A percentile compares a stretch with the other conserved stretches of the same genome.
Evolutionary conservation across 371 early-diverging fungal species (phyloP).

Genomic region (Umbelopsis sp.): DNA sequence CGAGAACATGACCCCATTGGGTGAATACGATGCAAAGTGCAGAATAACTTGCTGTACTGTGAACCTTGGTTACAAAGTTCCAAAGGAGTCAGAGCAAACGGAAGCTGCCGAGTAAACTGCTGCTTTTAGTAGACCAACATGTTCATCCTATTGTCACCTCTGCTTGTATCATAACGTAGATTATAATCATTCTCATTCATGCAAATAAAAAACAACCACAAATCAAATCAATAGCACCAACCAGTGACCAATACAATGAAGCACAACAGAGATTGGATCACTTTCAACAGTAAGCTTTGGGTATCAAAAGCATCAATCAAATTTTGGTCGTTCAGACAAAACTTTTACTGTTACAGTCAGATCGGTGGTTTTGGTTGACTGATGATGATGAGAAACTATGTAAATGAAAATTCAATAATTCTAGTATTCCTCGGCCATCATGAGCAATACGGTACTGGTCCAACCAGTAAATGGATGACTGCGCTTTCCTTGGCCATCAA

Average conservation of each 20-base stretch:
- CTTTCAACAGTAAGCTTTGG: too few relatives aligned
- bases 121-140: background rate
- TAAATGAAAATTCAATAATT: background rate
- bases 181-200: background rate
- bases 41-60: conserved; percentile 66
- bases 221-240: background rate
- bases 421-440: conserved; percentile 72
- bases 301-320: too few relatives aligned
- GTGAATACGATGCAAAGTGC: conserved; percentile 69
- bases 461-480: conserved; percentile 97
- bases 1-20: conserved; percentile 45
- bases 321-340: too few relatives aligned
- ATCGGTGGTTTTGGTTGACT: too few relatives aligned
- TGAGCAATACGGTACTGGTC: conserved; percentile 83
- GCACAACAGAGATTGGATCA: too few relatives aligned
- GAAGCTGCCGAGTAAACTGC: background rate
- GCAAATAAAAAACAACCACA: conserved; percentile 1
- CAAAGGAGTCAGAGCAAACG: background rate
- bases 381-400: too few relatives aligned
- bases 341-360: too few relatives aligned
- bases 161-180: conserved; percentile 16
- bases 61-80: conserved; percentile 27
- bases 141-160: background rate
- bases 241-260: too few relatives aligned
- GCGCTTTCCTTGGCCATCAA: conserved; percentile 78